Conservation (phyloP, 352 stramenopile genomes). For the Elongisporangium undulatum region DNA sequence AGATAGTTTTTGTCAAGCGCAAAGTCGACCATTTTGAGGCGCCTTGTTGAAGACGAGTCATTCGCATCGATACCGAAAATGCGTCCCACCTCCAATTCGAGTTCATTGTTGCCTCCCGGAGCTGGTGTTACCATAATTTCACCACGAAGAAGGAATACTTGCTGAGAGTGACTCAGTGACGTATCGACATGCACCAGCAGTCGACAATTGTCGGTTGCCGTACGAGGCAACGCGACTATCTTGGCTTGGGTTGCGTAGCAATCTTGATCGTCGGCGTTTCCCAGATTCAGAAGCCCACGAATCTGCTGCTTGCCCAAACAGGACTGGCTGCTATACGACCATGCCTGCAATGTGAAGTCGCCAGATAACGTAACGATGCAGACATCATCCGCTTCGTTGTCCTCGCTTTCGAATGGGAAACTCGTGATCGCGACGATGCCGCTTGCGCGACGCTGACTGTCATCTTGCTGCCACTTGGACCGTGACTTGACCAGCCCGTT, state of each 20-base stretch:
- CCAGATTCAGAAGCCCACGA: constrained; percentile 22
- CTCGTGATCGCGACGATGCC: constrained; percentile 57
- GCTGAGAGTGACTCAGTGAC: constrained; percentile 39
- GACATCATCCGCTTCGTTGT: constrained; percentile 50
- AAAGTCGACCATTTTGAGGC: constrained; percentile 71
- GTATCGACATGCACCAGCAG: constrained; percentile 67
- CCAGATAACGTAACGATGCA: constrained; percentile 66
- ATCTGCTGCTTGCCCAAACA: constrained; percentile 65
- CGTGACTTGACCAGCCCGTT: constrained; percentile 51
- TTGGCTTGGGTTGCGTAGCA: constrained; percentile 51
- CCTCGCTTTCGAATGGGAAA: constrained; percentile 49
- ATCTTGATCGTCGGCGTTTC: constrained; percentile 8
- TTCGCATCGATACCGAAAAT: constrained; percentile 39
- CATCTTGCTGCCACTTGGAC: constrained; percentile 37
- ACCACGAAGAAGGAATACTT: constrained; percentile 58
- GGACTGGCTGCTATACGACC: constrained; percentile 62
- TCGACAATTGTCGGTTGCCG: constrained; percentile 52
- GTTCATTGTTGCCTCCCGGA: constrained; percentile 23
- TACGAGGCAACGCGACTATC: constrained; percentile 46
- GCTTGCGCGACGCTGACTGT: constrained; percentile 9
- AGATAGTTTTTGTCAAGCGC: constrained; percentile 59
- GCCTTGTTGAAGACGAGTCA: constrained; percentile 3
- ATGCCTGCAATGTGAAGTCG: constrained; percentile 59
- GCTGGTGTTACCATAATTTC: constrained; percentile 31
- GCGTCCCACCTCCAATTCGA: constrained; percentile 41